These are phyloP conservation scores for Geotrichum reessii DNA, from an alignment of 1,139 yeast species.

Conservation along the genomic window DNA sequence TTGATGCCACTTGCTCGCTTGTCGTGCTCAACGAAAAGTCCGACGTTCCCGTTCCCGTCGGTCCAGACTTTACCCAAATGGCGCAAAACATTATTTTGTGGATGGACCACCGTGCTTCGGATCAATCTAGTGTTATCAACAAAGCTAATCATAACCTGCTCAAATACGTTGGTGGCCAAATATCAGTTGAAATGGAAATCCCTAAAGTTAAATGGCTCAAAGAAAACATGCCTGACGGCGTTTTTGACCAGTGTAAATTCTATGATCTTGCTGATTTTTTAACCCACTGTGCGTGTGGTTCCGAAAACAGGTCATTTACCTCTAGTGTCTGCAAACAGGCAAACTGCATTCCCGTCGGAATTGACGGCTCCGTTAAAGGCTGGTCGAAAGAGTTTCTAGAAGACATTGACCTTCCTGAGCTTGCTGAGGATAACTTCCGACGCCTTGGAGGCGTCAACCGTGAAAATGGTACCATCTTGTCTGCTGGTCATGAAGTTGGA, in stretches of 20 bases:
- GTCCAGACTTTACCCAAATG: slow-evolving; percentile 73
- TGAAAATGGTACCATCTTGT: slow-evolving; percentile 61
- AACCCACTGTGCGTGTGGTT: slow-evolving; percentile 84
- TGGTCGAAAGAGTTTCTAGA: slow-evolving; percentile 80
- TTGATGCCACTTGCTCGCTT: slow-evolving; percentile 94
- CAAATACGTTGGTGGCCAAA: slow-evolving; percentile 92
- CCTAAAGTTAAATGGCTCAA: slow-evolving; percentile 97
- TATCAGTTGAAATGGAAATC: slow-evolving; percentile 97
- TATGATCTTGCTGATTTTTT: slow-evolving; percentile 88
- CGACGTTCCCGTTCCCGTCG: slow-evolving; percentile 78
- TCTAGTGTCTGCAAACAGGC: slow-evolving; percentile 95
- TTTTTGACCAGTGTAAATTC: slow-evolving; percentile 65
- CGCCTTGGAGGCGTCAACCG: slow-evolving; percentile 81
- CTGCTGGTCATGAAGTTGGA: slow-evolving; percentile 89
- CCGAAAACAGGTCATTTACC: slow-evolving; percentile 80
- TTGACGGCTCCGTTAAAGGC: slow-evolving; percentile 59
- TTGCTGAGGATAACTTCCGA: slow-evolving; percentile 67
- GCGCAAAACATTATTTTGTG: slow-evolving; percentile 83
- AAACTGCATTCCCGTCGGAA: slow-evolving; percentile 88
- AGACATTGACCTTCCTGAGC: slow-evolving; percentile 65
- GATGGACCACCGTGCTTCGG: slow-evolving; percentile 97
- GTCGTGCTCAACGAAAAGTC: slow-evolving; percentile 66
- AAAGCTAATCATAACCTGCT: slow-evolving; percentile 71
- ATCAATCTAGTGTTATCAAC: slow-evolving; percentile 77
- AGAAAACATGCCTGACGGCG: slow-evolving; percentile 67